Evolutionary conservation across 495 filamentous ascomycete species (phyloP).

Genomic region (Daldinia loculata): DNA sequence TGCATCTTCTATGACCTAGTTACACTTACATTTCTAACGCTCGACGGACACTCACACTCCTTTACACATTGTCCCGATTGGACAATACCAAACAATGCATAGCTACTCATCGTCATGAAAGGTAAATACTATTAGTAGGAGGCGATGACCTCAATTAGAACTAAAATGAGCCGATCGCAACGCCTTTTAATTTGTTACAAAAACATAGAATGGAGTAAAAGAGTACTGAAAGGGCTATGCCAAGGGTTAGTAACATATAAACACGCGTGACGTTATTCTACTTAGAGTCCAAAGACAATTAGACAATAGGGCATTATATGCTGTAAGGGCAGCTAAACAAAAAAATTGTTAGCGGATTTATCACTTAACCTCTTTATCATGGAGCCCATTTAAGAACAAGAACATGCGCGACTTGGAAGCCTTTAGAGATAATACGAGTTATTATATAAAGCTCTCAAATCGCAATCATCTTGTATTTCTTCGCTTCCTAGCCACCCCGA

Average conservation of each 20-base stretch:
- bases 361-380: background rate
- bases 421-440: background rate
- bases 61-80: background rate
- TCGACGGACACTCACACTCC: background rate
- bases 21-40: background rate
- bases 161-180: background rate
- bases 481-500: background rate
- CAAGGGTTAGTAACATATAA: background rate
- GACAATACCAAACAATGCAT: background rate
- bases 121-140: background rate
- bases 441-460: background rate
- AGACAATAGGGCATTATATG: background rate
- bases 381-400: background rate
- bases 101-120: background rate
- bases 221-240: background rate
- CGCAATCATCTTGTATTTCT: background rate
- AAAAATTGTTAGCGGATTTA: background rate
- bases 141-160: background rate
- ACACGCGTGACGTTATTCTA: background rate
- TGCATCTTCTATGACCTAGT: background rate
- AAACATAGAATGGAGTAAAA: background rate
- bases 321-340: background rate
- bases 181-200: background rate
- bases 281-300: background rate
- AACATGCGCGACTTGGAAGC: background rate